These are phyloP conservation scores for Penicillium ochrochloron DNA, from an alignment of 495 filamentous ascomycete genomes.

Conservation along the genomic window DNA sequence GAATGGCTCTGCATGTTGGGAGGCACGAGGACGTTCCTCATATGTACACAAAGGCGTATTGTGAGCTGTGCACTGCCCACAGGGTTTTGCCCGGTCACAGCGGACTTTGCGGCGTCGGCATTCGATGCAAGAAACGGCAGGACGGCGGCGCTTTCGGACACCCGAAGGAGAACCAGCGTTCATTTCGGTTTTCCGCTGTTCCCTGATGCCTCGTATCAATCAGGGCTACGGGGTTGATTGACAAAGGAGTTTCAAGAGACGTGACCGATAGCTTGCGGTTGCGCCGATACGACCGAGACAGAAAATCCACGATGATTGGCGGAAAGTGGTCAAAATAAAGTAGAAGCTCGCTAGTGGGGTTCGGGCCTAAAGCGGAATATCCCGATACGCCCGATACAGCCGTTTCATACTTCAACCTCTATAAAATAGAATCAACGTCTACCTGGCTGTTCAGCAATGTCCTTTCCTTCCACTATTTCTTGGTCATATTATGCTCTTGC, in stretches of 20 bases:
- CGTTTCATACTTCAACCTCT: conserved; percentile 1
- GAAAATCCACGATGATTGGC: background rate
- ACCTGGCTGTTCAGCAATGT: background rate
- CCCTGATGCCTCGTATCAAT: background rate
- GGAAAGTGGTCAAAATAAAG: background rate
- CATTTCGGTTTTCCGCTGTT: background rate
- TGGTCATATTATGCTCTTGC: background rate
- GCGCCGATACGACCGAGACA: background rate
- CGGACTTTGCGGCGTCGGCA: conserved; percentile 56
- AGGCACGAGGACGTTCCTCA: conserved; percentile 23
- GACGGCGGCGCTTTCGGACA: conserved; percentile 38
- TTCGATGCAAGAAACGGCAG: conserved; percentile 50
- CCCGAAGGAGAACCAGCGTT: background rate
- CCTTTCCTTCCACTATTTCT: background rate
- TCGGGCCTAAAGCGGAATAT: conserved; percentile 11
- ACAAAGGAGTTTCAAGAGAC: background rate
- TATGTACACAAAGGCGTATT: conserved; percentile 45
- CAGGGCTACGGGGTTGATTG: conserved; percentile 1
- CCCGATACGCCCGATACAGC: conserved; percentile 7
- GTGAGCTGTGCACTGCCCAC: conserved; percentile 20
- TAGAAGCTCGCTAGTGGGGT: background rate
- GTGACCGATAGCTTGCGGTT: conserved; percentile 4
- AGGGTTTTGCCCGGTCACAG: conserved; percentile 46
- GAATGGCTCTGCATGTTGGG: background rate
- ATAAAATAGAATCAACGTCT: conserved; percentile 2